phyloP scores from a whole-genome alignment of 2,329 filamentous ascomycete species.

The Arthrobotrys sphaeroides region DNA sequence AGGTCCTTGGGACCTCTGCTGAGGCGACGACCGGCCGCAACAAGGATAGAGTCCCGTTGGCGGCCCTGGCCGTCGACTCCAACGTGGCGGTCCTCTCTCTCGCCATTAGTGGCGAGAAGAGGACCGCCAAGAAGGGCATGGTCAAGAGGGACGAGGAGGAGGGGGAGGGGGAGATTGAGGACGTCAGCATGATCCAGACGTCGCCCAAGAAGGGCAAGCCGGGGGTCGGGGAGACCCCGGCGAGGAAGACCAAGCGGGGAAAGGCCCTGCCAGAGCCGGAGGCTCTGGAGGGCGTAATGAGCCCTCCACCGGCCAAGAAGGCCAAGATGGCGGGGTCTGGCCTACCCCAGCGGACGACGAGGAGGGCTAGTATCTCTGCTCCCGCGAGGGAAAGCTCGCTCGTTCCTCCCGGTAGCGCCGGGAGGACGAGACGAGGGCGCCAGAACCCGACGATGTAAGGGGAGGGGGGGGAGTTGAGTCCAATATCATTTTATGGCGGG shows the following conservation, averaged over 20 bases:
- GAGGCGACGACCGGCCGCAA: constrained; percentile 2
- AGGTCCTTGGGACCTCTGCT: background rate
- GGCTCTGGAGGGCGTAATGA: constrained; percentile 17
- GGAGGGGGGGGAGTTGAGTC: background rate
- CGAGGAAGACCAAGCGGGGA: background rate
- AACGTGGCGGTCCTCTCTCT: constrained; percentile 27
- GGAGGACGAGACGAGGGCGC: constrained; percentile 25
- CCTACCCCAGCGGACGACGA: constrained; percentile 18
- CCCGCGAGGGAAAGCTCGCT: constrained; percentile 29
- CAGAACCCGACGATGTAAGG: background rate
- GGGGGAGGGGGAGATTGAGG: constrained; percentile 31
- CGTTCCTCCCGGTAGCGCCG: constrained; percentile 22
- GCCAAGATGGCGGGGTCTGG: constrained; percentile 24
- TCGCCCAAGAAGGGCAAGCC: background rate
- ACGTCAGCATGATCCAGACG: constrained; percentile 40
- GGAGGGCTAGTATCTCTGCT: constrained; percentile 32
- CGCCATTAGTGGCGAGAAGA: constrained; percentile 15
- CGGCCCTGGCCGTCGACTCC: constrained; percentile 18
- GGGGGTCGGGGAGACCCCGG: background rate
- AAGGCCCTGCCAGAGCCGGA: background rate
- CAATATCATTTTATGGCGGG: no score
- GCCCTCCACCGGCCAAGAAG: constrained; percentile 39
- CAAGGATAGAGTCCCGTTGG: constrained; percentile 43
- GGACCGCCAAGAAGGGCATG: constrained; percentile 15
- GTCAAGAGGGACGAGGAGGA: background rate